Percentiles rank a stretch among this genome's conserved stretches.
Conservation (phyloP, 441 rosid genomes). For the Adansonia grandidieri region DNA sequence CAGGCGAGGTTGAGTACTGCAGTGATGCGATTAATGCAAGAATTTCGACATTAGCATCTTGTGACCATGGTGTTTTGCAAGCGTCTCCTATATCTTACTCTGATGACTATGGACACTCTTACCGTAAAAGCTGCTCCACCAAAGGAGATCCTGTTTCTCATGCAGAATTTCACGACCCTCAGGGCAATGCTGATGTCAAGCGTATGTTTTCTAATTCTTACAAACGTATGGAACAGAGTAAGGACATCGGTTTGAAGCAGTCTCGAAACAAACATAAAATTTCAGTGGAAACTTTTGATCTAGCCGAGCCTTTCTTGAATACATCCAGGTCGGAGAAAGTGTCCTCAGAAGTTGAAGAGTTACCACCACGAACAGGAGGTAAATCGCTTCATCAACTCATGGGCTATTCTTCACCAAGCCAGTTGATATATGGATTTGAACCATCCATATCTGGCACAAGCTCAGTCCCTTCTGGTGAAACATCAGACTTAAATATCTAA, state of each 20-base stretch:
- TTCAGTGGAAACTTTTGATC: conserved; percentile 37
- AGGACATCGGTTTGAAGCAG: conserved; percentile 34
- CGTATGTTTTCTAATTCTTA: conserved; percentile 29
- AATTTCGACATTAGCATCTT: conserved; percentile 40
- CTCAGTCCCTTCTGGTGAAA: conserved; percentile 11
- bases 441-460: conserved; percentile 29
- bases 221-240: conserved; percentile 34
- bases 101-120: conserved; percentile 43
- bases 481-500: conserved; percentile 11
- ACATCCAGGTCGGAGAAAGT: conserved; percentile 36
- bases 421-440: conserved; percentile 40
- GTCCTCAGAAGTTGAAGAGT: conserved; percentile 50
- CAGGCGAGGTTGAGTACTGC: conserved; percentile 46
- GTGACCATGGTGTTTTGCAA: conserved; percentile 39
- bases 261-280: conserved; percentile 34
- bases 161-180: conserved; percentile 28
- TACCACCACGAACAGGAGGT: conserved; percentile 41
- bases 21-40: conserved; percentile 31
- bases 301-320: conserved; percentile 36
- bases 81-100: conserved; percentile 44
- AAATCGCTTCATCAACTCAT: conserved; percentile 82
- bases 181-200: conserved; percentile 28
- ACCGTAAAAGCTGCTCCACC: conserved; percentile 45
- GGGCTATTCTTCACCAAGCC: conserved; percentile 82
- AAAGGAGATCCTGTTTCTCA: conserved; percentile 35